Base-by-base conservation (phyloP, 768 basidiomycete genomes). In the Amanita jacksonii region DNA sequence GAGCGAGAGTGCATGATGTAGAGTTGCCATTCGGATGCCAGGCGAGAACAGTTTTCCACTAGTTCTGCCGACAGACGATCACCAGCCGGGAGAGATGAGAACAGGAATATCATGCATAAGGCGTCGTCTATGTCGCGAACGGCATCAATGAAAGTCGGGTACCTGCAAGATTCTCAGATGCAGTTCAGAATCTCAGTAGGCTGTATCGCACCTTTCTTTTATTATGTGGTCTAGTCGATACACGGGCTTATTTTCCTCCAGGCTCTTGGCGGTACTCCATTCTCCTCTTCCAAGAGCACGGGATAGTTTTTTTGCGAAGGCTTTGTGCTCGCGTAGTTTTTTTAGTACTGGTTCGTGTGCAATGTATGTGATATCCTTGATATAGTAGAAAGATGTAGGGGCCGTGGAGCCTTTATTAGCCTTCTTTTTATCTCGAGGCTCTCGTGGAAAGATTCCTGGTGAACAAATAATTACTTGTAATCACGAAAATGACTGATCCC, bases 321-420 rank as follows among this genome's bases (percentile, higher is more conserved):
- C 83, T 62, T 99, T 99, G 69, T 99, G 96, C 60, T 98, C 92
- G 57, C 96, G 72, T 40, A 99, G 72, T 62, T 90, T 96, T 61
- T 79, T 81, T 19, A 99, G 70, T 8, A 98, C 81, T 1, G 96
- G 96, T 59, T 99, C 96, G 61, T 99, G 96, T 4, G 90, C 82
- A 25, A 99, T 79, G 64, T 94, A 98, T 45, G 88, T 86, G 51
- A 99, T 94, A 59, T 99, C 96, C 66, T 99, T 99, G 20, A 88
- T 71, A 61, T 98, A 97, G 67, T 99, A 99, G 67, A 98, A 99
- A 2, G 92, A 90, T 1, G 96, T 91, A 3, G 93, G 92, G 0
- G 90, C 93, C 41, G 92, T 91, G 3, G 90, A 94, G 1, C 94
- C 96, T 62, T 96, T 98, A 69, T 98, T 98, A 28, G 94, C 96